Percentiles rank a stretch among this genome's conserved stretches.
These are phyloP conservation scores for Chlamydomonas asymmetrica DNA, from an alignment of 139 green algal species.

Conservation along the genomic window DNA sequence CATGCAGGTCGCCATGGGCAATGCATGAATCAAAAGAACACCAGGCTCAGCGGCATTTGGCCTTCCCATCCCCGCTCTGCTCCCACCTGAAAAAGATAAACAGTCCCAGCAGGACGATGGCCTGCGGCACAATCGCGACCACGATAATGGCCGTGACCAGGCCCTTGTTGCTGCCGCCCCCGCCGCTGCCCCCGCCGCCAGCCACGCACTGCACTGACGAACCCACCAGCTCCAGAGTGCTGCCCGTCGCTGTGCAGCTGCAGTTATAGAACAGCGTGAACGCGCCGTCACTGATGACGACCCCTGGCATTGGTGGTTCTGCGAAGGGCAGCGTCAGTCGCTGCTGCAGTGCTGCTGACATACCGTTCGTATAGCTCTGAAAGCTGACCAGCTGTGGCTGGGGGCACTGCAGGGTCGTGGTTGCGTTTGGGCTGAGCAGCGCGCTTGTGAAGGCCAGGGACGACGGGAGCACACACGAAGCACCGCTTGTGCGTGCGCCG, in stretches of 20 bases:
- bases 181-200: background rate
- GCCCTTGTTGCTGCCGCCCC: background rate
- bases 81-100: slow-evolving; percentile 27
- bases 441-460: background rate
- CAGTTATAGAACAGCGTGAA: slow-evolving; percentile 28
- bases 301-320: slow-evolving; percentile 5
- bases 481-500: no score
- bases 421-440: background rate
- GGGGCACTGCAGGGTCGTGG: slow-evolving; percentile 1
- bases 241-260: no score
- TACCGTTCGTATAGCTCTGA: slow-evolving; percentile 6
- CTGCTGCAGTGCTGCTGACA: background rate
- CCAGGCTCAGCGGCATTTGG: no score
- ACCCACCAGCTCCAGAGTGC: no score
- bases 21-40: no score
- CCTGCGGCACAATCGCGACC: slow-evolving; percentile 14
- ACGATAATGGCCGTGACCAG: slow-evolving; percentile 27
- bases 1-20: no score
- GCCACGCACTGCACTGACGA: background rate
- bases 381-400: slow-evolving; percentile 18
- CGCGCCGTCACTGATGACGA: slow-evolving; percentile 6
- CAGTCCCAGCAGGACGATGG: slow-evolving; percentile 6
- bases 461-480: no score
- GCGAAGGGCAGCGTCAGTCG: slow-evolving; percentile 25
- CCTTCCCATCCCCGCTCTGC: background rate